Conservation (phyloP, 495 filamentous ascomycete genomes). For the Penicillium turbatum region DNA sequence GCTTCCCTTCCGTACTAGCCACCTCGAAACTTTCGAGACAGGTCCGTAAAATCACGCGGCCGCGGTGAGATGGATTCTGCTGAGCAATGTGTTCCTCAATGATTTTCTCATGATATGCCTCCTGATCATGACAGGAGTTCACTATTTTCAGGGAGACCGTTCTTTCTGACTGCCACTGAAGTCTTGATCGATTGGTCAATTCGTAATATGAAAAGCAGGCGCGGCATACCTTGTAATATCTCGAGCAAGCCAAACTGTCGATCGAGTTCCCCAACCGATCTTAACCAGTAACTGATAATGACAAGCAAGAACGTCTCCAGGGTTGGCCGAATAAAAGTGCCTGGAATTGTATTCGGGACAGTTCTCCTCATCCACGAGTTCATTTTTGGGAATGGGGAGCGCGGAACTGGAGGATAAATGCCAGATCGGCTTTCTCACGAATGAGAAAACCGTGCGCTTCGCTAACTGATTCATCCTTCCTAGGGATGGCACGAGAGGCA, state of each 20-base stretch:
- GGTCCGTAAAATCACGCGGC: constrained; percentile 13
- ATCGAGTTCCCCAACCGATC: neutral
- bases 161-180: constrained; percentile 16
- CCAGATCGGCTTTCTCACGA: neutral
- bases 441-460: neutral
- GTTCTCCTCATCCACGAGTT: neutral
- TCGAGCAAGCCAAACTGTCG: neutral
- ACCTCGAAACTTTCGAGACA: constrained; percentile 22
- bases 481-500: too few relatives aligned
- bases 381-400: neutral
- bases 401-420: neutral
- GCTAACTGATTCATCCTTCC: neutral
- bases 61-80: constrained; percentile 21
- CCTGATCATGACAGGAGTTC: constrained; percentile 11
- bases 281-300: neutral
- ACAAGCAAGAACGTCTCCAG: neutral
- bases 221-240: neutral
- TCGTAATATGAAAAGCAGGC: neutral
- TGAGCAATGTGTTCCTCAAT: constrained; percentile 22
- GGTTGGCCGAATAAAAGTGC: neutral
- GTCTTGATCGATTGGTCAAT: constrained; percentile 1
- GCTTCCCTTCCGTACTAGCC: constrained; percentile 23
- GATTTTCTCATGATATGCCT: constrained; percentile 24
- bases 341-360: neutral
- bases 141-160: constrained; percentile 32